These are phyloP conservation scores for Sphagnum magellanicum DNA, from an alignment of 228 moss, liverwort and hornwort genomes.

Conservation along the genomic window DNA sequence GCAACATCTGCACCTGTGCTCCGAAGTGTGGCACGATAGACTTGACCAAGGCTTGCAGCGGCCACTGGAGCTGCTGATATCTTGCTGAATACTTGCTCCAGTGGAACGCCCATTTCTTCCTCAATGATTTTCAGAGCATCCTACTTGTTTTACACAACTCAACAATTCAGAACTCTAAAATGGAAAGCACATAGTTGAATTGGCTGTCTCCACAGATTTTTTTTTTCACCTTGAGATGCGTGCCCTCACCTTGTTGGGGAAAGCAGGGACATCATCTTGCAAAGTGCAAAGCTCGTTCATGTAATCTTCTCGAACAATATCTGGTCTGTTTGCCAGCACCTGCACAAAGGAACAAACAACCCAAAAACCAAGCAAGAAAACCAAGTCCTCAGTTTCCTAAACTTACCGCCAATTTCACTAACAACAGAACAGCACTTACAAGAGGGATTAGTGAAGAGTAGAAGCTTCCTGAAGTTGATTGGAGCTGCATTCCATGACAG, in stretches of 20 bases:
- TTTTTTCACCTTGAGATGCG: too few species aligned
- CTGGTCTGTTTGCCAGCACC: slow-evolving; percentile 97
- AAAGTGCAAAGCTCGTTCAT: slow-evolving; percentile 92
- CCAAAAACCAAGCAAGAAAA: not conserved
- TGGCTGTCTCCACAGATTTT: too few species aligned
- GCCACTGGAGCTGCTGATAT: slow-evolving; percentile 74
- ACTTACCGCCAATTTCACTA: not conserved
- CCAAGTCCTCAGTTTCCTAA: not conserved
- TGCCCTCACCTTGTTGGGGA: slow-evolving; percentile 52
- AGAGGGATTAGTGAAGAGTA: not conserved
- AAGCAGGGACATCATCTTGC: slow-evolving; percentile 95
- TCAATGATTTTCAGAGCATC: slow-evolving; percentile 84
- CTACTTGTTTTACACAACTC: slow-evolving; percentile 22
- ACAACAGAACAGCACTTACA: too few species aligned
- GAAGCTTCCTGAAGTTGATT: not conserved
- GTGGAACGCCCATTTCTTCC: slow-evolving; percentile 69
- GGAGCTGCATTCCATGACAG: too few species aligned
- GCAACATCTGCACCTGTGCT: slow-evolving; percentile 86
- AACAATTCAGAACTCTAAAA: not conserved
- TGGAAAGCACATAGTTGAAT: not conserved
- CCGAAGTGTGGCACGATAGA: slow-evolving; percentile 80
- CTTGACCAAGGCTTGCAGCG: slow-evolving; percentile 98
- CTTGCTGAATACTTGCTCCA: slow-evolving; percentile 82
- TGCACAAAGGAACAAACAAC: slow-evolving; percentile 12
- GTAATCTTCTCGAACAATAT: slow-evolving; percentile 97